A percentile compares a stretch with the other conserved stretches of the same genome.
phyloP scores from a whole-genome alignment of 2,329 filamentous ascomycete genomes.

The Taxawa tesnikishii region DNA sequence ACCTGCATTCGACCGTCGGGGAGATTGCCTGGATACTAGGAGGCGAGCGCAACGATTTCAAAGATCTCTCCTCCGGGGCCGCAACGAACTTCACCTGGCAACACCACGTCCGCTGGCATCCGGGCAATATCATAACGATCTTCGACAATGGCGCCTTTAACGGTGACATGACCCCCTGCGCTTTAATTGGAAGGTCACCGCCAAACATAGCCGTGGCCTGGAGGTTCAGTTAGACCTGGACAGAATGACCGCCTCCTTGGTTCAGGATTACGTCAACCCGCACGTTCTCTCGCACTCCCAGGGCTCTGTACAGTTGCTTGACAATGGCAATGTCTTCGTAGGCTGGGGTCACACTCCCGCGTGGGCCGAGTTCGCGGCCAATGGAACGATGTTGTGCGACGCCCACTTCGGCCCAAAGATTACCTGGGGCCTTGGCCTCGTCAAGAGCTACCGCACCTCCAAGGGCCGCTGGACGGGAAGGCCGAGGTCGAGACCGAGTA shows the following conservation, averaged over 20 bases:
- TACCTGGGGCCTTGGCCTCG: slow-evolving; percentile 24
- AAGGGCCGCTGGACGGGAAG: slow-evolving; percentile 17
- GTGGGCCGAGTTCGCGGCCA: slow-evolving; percentile 26
- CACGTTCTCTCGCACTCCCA: slow-evolving; percentile 35
- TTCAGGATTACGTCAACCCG: slow-evolving; percentile 14
- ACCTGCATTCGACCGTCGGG: slow-evolving; percentile 32
- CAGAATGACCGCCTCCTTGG: slow-evolving; percentile 15
- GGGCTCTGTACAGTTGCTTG: slow-evolving; percentile 39
- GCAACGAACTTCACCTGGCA: slow-evolving; percentile 27
- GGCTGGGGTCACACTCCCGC: slow-evolving; percentile 37
- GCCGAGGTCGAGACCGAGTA: slow-evolving; percentile 2
- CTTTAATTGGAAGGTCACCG: slow-evolving; percentile 24
- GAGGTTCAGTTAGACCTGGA: slow-evolving; percentile 12
- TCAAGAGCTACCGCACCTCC: slow-evolving; percentile 35
- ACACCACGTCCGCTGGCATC: slow-evolving; percentile 26
- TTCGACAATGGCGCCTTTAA: slow-evolving; percentile 11
- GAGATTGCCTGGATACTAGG: slow-evolving; percentile 35
- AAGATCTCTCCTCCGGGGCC: slow-evolving; percentile 5
- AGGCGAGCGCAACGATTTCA: slow-evolving; percentile 7
- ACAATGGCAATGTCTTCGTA: slow-evolving; percentile 40
- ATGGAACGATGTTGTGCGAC: slow-evolving; percentile 40
- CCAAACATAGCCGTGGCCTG: slow-evolving; percentile 26
- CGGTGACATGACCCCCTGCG: no score
- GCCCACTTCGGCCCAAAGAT: slow-evolving; percentile 28
- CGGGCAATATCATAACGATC: slow-evolving; percentile 10